A percentile compares a stretch with the other conserved stretches of the same genome.
These are phyloP conservation scores for Carex parvula DNA, from an alignment of 176 grass and related monocot species.

Conservation along the genomic window DNA sequence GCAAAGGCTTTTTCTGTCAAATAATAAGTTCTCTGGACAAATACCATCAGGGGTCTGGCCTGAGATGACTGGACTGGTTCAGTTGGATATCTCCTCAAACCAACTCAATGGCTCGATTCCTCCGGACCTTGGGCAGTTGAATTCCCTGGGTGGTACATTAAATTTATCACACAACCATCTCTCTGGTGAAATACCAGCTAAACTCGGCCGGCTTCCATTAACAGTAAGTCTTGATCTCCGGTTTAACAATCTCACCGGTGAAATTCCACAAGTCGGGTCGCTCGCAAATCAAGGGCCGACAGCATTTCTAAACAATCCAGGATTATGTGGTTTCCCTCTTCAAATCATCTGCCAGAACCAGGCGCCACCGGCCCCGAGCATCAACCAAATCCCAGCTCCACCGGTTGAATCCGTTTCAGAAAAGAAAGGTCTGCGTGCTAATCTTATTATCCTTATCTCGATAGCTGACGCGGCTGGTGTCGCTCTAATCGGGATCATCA, in stretches of 20 bases:
- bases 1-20: conserved; percentile 41
- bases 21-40: conserved; percentile 39
- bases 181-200: conserved; percentile 45
- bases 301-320: conserved; percentile 71
- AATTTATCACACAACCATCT: conserved; percentile 73
- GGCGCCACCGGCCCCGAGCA: conserved; percentile 16
- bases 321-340: conserved; percentile 78
- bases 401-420: not conserved
- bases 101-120: conserved; percentile 51
- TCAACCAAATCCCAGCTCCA: not conserved
- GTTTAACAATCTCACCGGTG: conserved; percentile 84
- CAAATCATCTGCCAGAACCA: conserved; percentile 58
- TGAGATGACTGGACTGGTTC: conserved; percentile 49
- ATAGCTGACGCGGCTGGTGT: conserved; percentile 61
- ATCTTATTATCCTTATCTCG: conserved; percentile 61
- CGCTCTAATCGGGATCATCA: conserved; percentile 54
- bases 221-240: conserved; percentile 72
- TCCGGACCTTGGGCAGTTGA: conserved; percentile 44
- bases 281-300: conserved; percentile 78
- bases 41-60: conserved; percentile 41
- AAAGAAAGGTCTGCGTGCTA: conserved; percentile 35
- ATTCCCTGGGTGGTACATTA: conserved; percentile 54
- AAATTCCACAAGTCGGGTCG: conserved; percentile 66
- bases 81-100: conserved; percentile 75
- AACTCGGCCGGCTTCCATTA: conserved; percentile 54